A percentile compares a stretch with the other conserved stretches of the same genome.
phyloP scores from a whole-genome alignment of 2,329 filamentous ascomycete species.

The Thielaviopsis euricoi region DNA sequence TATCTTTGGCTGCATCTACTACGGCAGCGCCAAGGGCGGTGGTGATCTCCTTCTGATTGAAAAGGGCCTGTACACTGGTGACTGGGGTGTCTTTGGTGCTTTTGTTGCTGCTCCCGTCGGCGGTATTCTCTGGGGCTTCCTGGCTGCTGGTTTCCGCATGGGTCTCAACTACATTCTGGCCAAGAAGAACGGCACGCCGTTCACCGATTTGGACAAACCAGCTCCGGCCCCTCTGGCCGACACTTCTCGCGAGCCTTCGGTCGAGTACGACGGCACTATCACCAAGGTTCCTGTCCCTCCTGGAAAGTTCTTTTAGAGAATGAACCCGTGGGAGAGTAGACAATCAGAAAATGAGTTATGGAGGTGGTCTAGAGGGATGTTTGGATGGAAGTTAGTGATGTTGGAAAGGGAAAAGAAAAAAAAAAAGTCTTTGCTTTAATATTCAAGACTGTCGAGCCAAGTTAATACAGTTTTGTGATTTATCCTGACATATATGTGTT shows the following conservation, averaged over 20 bases:
- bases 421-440: neutral
- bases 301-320: slow-evolving; percentile 37
- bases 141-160: slow-evolving; percentile 44
- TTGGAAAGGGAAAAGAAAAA: neutral
- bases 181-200: slow-evolving; percentile 40
- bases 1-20: slow-evolving; percentile 66
- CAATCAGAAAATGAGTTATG: neutral
- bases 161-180: slow-evolving; percentile 39
- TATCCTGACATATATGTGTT: neutral
- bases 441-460: neutral
- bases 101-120: slow-evolving; percentile 68
- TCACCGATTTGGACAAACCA: slow-evolving; percentile 32
- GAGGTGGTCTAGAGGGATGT: neutral
- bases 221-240: slow-evolving; percentile 1
- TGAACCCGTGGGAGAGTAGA: neutral
- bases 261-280: slow-evolving; percentile 13
- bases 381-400: neutral
- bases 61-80: slow-evolving; percentile 55
- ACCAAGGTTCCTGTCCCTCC: slow-evolving; percentile 18
- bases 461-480: neutral
- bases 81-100: slow-evolving; percentile 72
- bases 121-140: slow-evolving; percentile 53
- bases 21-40: slow-evolving; percentile 45
- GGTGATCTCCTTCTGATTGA: slow-evolving; percentile 55
- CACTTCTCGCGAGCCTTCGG: slow-evolving; percentile 11